These are phyloP conservation scores for Trichosporon asahii DNA, from an alignment of 1,284 basidiomycete genomes.

Conservation along the genomic window DNA sequence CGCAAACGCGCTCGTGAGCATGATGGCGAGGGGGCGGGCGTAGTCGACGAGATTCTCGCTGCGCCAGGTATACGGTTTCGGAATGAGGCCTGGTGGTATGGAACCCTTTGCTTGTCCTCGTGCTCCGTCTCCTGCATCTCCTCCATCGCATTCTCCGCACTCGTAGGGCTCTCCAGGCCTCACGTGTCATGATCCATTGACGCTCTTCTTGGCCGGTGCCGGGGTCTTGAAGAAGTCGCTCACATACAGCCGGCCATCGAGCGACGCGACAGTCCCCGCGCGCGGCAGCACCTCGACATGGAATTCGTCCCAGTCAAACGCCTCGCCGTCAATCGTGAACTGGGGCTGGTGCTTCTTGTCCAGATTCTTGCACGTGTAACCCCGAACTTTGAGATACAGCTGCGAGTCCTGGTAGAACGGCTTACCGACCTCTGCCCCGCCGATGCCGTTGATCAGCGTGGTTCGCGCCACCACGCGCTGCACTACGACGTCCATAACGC, in stretches of 20 bases:
- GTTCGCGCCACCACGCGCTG: conserved; percentile 61
- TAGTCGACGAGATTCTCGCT: not conserved
- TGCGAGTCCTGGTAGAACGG: conserved; percentile 65
- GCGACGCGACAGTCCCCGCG: conserved; percentile 67
- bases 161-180: not conserved
- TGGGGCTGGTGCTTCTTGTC: conserved; percentile 57
- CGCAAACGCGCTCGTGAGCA: conserved; percentile 6
- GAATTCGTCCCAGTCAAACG: conserved; percentile 72
- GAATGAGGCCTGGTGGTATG: not conserved
- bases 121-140: not conserved
- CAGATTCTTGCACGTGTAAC: conserved; percentile 70
- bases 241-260: conserved; percentile 59
- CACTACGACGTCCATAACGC: conserved; percentile 71
- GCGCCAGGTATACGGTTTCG: not conserved
- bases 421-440: conserved; percentile 66
- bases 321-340: conserved; percentile 69
- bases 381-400: conserved; percentile 67
- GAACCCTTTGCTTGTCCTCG: not conserved
- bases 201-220: not conserved
- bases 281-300: conserved; percentile 76
- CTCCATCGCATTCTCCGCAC: not conserved
- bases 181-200: not conserved
- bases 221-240: conserved; percentile 35
- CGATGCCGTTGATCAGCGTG: conserved; percentile 61
- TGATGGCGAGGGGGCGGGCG: not conserved